Percentiles rank a stretch among this genome's conserved stretches.
Evolutionary conservation across 208 protist species (phyloP).

Genomic region (Trypanosoma avium): DNA sequence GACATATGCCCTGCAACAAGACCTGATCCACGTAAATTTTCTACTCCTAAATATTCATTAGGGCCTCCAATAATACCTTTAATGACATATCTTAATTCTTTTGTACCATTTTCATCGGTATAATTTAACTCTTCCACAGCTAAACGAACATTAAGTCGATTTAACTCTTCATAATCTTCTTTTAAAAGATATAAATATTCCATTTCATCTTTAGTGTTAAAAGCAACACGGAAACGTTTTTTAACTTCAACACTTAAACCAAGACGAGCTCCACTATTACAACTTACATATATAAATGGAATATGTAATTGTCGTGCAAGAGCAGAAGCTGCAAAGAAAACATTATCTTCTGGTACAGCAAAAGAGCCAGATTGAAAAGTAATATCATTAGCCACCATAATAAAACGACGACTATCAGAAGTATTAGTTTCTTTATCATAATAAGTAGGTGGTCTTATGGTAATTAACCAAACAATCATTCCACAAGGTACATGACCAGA

Average conservation of each 20-base stretch:
- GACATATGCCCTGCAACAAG: constrained; percentile 97
- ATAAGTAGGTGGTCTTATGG: constrained; percentile 91
- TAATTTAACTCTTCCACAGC: constrained; percentile 34
- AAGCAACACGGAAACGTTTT: constrained; percentile 88
- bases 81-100: constrained; percentile 87
- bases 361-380: constrained; percentile 97
- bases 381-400: constrained; percentile 99
- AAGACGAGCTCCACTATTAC: constrained; percentile 97
- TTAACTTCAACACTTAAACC: constrained; percentile 95
- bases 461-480: constrained; percentile 95
- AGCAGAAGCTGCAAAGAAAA: constrained; percentile 91
- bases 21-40: constrained; percentile 97
- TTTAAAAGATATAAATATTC: constrained; percentile 95
- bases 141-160: constrained; percentile 25
- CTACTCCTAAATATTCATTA: constrained; percentile 95
- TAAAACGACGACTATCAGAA: constrained; percentile 65
- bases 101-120: constrained; percentile 44
- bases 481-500: constrained; percentile 45
- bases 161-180: constrained; percentile 80
- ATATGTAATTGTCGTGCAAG: constrained; percentile 84
- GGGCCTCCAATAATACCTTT: constrained; percentile 91
- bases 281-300: constrained; percentile 96
- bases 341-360: constrained; percentile 92
- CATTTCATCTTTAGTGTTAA: constrained; percentile 86
- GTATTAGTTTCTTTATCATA: constrained; percentile 39